phyloP scores from a whole-genome alignment of 139 green algal species.

The Micractinium conductrix region DNA sequence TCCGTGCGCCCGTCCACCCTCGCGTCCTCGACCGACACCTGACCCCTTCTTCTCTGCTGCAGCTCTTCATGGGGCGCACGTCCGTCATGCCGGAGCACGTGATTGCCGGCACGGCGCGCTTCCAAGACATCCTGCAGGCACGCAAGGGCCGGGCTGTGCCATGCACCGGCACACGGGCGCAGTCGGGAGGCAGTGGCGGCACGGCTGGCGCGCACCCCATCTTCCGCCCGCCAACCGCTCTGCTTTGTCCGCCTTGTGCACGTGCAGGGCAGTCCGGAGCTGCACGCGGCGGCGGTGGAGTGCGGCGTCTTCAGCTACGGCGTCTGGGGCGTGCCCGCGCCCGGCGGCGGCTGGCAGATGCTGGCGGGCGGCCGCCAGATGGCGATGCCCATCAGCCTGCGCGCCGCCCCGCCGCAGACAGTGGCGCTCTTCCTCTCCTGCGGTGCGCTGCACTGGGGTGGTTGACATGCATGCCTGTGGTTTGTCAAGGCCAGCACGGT shows the following conservation, averaged over 20 bases:
- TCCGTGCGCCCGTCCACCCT: neutral
- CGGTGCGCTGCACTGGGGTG: neutral
- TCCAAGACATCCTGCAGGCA: slow-evolving; percentile 30
- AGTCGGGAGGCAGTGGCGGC: too few species aligned
- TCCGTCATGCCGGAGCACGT: slow-evolving; percentile 22
- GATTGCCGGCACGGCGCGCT: slow-evolving; percentile 11
- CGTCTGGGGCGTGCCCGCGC: neutral
- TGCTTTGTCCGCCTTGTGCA: too few species aligned
- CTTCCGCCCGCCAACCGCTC: too few species aligned
- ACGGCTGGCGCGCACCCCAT: too few species aligned
- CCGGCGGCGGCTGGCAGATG: slow-evolving; percentile 5
- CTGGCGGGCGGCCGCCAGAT: neutral
- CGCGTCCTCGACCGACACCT: neutral
- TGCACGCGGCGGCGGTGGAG: slow-evolving; percentile 6
- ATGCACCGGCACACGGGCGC: too few species aligned
- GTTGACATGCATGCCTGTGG: neutral
- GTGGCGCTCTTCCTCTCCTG: slow-evolving; percentile 24
- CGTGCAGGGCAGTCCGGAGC: neutral
- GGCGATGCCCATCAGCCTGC: slow-evolving; percentile 25
- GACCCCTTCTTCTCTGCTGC: neutral
- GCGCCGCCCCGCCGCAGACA: slow-evolving; percentile 1
- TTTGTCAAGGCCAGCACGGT: too few species aligned
- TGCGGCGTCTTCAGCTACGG: neutral
- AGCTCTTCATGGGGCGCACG: slow-evolving; percentile 13
- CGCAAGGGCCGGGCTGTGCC: too few species aligned